Percentiles rank a stretch among this genome's conserved stretches.
These are phyloP conservation scores for Cymbopogon flexuosus DNA, from an alignment of 202 grass and related monocot genomes.

Conservation along the genomic window DNA sequence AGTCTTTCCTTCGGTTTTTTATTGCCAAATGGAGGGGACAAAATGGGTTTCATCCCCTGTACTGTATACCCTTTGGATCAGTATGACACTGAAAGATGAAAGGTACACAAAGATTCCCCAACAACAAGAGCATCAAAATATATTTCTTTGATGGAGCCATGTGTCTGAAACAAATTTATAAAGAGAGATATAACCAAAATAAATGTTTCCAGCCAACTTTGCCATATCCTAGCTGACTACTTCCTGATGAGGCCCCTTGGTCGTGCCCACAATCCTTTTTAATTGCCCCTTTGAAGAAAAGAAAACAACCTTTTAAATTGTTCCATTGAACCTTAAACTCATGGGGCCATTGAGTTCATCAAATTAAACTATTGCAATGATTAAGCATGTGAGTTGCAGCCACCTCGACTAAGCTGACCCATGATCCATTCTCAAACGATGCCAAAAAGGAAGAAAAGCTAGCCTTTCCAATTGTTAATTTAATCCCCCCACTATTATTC, in stretches of 20 bases:
- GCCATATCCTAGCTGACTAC: neutral
- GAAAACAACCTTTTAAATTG: neutral
- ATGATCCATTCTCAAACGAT: neutral
- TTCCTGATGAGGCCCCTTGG: neutral
- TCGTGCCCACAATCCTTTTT: no score
- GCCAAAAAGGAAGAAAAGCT: neutral
- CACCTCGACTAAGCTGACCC: neutral
- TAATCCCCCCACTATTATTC: conserved; percentile 32
- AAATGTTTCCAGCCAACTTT: neutral
- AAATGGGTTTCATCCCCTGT: no score
- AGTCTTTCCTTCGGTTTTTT: no score
- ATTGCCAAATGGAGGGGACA: no score
- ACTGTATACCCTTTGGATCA: no score
- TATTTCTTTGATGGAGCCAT: neutral
- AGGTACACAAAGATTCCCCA: neutral
- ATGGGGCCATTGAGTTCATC: neutral
- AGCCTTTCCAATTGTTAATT: conserved; percentile 7
- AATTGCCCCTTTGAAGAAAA: neutral
- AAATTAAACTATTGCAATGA: neutral
- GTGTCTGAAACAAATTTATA: neutral
- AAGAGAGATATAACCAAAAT: neutral
- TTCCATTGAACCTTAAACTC: neutral
- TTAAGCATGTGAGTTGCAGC: no score
- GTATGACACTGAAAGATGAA: no score
- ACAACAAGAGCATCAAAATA: neutral